Base-by-base conservation (phyloP, 2,329 filamentous ascomycete species). In the Aschersonia sp. region DNA sequence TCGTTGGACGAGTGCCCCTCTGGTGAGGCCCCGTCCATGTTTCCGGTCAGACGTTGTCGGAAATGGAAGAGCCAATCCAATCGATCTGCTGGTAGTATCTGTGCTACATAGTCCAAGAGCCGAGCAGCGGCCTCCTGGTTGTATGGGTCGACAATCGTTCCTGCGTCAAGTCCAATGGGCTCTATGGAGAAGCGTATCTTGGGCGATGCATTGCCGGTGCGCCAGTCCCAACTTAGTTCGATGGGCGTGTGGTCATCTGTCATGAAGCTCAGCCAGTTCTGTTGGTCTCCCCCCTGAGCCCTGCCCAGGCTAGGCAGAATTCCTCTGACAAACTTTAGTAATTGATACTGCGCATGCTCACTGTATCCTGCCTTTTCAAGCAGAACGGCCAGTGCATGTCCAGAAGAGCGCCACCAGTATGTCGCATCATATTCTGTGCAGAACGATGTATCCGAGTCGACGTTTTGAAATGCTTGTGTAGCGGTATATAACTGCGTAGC, bases 141-240 rank as follows among this genome's bases (percentile, higher is more conserved):
- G 2, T 42, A 39, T 1, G 53, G 56, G 44, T 65, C 56, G n/a
- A 49, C 45, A 6, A 39, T 10, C 5, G 51, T 57, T 2, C 59
- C 60, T 5, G 61, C 60, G n/a, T 52, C 45, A 2, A 44, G 45
- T 10, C 54, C 52, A 29, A 66, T 56, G 0, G 64, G 61, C 46
- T 67, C 64, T 1, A 63, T 51, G 1, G 60, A 58, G 31, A 59
- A 65, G 1, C 62, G 52, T 14, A 66, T 54, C 0, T 47, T 56
- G n/a, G 63, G 61, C 2, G 46, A 41, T 0, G 47, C 44, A 2
- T n/a, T 32, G 0, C 54, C 52, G 1, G 49, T 49, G n/a, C 46
- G 33, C 55, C 59, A 65, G 12, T 60, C 59, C 64, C 64, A 67
- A 51, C 64, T 67, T 2, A 66, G 48, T 51, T 67, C 63, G 6